These are phyloP conservation scores for Phytophthora boehmeriae DNA, from an alignment of 352 stramenopile genomes.

Conservation along the genomic window DNA sequence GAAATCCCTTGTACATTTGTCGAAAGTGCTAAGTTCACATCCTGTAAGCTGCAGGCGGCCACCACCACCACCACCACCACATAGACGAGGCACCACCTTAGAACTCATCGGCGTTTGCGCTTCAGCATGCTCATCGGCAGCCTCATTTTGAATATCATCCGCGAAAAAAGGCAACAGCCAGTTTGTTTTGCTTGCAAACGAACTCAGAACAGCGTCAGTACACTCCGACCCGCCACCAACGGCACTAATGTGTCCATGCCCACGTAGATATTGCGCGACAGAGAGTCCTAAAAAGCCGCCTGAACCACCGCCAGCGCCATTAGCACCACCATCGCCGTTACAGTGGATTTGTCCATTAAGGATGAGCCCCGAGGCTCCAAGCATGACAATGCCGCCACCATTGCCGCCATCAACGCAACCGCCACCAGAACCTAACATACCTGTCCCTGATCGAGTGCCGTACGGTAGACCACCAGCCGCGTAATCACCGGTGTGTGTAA, in stretches of 20 bases:
- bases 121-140: constrained; percentile 26
- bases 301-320: constrained; percentile 70
- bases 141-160: constrained; percentile 17
- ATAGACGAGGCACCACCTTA: constrained; percentile 39
- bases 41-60: constrained; percentile 74
- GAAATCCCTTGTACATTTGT: constrained; percentile 70
- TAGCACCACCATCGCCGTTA: constrained; percentile 62
- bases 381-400: constrained; percentile 70
- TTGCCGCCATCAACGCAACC: constrained; percentile 70
- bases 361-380: constrained; percentile 62
- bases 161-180: constrained; percentile 14
- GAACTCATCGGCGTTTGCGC: constrained; percentile 31
- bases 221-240: constrained; percentile 73
- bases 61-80: constrained; percentile 73
- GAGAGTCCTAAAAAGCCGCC: constrained; percentile 74
- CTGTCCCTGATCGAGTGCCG: constrained; percentile 63
- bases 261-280: constrained; percentile 60
- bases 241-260: constrained; percentile 68
- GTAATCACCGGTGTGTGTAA: constrained; percentile 60
- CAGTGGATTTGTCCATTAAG: constrained; percentile 76
- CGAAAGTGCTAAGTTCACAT: constrained; percentile 68
- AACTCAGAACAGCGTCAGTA: constrained; percentile 33
- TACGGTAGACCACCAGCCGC: constrained; percentile 70
- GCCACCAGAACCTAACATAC: constrained; percentile 74
- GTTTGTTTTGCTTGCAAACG: constrained; percentile 23